A percentile compares a stretch with the other conserved stretches of the same genome.
Evolutionary conservation across 108 stramenopile species (phyloP).

Genomic region (Skeletonema menzelii): DNA sequence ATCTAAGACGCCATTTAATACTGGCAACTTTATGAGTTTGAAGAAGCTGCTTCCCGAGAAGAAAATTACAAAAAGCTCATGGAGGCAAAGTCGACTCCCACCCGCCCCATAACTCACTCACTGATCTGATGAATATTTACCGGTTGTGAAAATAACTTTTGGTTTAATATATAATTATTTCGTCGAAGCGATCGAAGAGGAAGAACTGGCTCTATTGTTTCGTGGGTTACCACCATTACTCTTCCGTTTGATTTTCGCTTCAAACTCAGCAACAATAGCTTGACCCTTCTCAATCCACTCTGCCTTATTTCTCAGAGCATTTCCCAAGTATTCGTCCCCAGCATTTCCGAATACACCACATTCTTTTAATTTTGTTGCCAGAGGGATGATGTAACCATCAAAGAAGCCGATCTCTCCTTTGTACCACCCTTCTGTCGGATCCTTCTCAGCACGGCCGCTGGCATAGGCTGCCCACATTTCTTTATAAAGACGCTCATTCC

Average conservation of each 20-base stretch:
- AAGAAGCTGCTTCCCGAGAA: background rate
- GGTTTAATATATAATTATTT: background rate
- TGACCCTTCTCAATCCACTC: constrained; percentile 26
- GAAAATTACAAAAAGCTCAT: background rate
- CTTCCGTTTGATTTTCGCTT: constrained; percentile 9
- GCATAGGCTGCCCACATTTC: constrained; percentile 35
- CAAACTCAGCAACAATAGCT: constrained; percentile 15
- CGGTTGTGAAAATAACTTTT: too few species aligned
- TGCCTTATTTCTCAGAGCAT: constrained; percentile 26
- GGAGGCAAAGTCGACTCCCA: background rate
- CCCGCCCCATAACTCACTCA: too few species aligned
- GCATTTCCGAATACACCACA: constrained; percentile 34
- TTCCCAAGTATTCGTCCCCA: constrained; percentile 27
- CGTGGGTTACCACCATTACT: too few species aligned
- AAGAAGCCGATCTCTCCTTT: constrained; percentile 36
- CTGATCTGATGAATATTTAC: too few species aligned
- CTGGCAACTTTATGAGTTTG: background rate
- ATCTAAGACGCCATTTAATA: background rate
- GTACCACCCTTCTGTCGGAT: constrained; percentile 25
- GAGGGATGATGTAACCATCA: constrained; percentile 32
- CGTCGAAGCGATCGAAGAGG: background rate
- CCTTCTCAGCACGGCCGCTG: constrained; percentile 10
- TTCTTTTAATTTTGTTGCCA: constrained; percentile 30
- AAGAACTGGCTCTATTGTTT: too few species aligned
- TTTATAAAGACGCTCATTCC: constrained; percentile 53